Evolutionary conservation across 768 basidiomycete species (phyloP), one percentile per base, ranked within the genome.

Genomic region (Termitomyces sp.): DNA sequence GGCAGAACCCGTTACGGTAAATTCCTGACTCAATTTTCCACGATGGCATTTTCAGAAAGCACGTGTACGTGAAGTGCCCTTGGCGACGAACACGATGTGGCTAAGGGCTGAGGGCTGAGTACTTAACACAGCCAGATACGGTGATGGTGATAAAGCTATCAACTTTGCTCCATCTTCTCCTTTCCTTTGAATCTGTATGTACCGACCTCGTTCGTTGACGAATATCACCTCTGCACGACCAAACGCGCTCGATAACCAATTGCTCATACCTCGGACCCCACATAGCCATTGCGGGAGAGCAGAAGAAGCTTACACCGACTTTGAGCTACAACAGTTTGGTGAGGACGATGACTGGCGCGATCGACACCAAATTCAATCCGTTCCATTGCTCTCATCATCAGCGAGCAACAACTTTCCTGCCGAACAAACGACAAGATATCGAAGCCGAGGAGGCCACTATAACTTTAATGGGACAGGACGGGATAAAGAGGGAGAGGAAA

Each of bases 181-280:
- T 12, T 31, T n/a, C 29, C n/a, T 32, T 2, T 6, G 15, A 38
- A 34, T 5, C 53, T 54, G 25, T 3, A 81, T 82, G 81, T 72
- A 76, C 40, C 76, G 75, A 38, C 76, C 79, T 37, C 69, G 68
- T 56, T 77, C 78, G 29, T 67, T 82, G 31, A 68, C 71, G n/a
- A 76, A 74, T 59, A 48, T 76, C 32, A 63, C 74, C 32, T 75
- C 77, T 43, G 72, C 73, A 38, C 65, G 72, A 37, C 63, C 72
- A 58, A 67, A 66, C 64, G 61, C 70, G 38, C 64, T 73, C 49
- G 75, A 79, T 52, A 70, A 77, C 59, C 77, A 72, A 59, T 51
- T 63, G 25, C 71, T 83, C 34, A 86, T 85, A 17, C 86, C 86
- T 2, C 77, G 86, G 59, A 87, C 86, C 34, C 86, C 86, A 56